Percentiles rank a stretch among this genome's conserved stretches.
phyloP scores from a whole-genome alignment of 352 stramenopile species.

The Thraustochytrium sp. region DNA sequence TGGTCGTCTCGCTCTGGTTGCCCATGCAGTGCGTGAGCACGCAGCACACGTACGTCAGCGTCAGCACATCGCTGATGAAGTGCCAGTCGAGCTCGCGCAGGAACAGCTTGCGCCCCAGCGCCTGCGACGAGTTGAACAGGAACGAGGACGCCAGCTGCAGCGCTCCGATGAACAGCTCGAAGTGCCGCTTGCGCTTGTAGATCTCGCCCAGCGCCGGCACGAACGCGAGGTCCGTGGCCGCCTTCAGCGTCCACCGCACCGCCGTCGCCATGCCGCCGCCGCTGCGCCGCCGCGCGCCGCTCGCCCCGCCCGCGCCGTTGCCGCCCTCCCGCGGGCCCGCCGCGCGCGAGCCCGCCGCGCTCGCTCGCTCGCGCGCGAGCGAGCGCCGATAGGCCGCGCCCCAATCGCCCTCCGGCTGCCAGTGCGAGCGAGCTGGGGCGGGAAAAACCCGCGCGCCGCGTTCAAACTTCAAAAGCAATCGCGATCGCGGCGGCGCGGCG shows the following conservation, averaged over 20 bases:
- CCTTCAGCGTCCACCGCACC: background rate
- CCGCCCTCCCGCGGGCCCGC: no score
- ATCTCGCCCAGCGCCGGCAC: constrained; percentile 2
- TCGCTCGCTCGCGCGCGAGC: no score
- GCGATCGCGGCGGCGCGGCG: no score
- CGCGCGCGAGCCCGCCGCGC: no score
- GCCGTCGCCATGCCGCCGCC: no score
- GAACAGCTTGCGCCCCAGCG: constrained; percentile 63
- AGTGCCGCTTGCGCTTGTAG: constrained; percentile 53
- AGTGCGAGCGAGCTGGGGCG: no score
- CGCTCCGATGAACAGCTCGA: constrained; percentile 76
- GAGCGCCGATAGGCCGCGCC: no score
- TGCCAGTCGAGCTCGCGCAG: constrained; percentile 68
- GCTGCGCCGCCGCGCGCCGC: no score
- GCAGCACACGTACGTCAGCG: constrained; percentile 71
- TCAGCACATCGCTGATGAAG: constrained; percentile 75
- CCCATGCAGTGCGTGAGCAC: constrained; percentile 74
- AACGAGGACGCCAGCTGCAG: constrained; percentile 71
- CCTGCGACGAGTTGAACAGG: constrained; percentile 71
- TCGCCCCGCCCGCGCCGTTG: no score
- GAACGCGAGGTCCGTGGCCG: constrained; percentile 24
- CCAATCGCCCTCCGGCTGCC: no score
- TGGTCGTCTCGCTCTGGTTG: constrained; percentile 68
- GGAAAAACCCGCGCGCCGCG: no score
- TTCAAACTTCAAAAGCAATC: no score